A percentile compares a stretch with the other conserved stretches of the same genome.
Conservation (phyloP, 2,329 filamentous ascomycete genomes). For the Dothistroma pini region DNA sequence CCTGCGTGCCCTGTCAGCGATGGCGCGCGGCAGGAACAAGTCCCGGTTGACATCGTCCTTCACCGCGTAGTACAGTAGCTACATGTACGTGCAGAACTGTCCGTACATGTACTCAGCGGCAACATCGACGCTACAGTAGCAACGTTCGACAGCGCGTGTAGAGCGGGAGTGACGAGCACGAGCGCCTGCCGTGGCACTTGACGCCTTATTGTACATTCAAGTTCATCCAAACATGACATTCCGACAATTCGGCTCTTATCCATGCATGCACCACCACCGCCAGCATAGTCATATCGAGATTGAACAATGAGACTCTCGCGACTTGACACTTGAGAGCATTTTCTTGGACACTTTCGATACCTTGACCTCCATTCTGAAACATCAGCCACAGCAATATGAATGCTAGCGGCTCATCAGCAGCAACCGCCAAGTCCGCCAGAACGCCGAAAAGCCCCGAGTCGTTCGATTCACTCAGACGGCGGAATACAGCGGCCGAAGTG, state of each 20-base stretch:
- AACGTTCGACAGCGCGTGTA: not conserved
- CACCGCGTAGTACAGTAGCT: no score
- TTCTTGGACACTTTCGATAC: not conserved
- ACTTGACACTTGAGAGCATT: not conserved
- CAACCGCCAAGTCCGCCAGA: not conserved
- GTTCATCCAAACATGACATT: not conserved
- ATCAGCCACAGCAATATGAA: conserved; percentile 1
- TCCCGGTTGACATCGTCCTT: no score
- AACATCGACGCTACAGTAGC: not conserved
- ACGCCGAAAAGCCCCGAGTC: conserved; percentile 25
- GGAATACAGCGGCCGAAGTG: conserved; percentile 27
- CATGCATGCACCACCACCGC: not conserved
- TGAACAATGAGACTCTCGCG: not conserved
- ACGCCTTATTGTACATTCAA: not conserved
- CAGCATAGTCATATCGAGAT: not conserved
- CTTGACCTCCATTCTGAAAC: not conserved
- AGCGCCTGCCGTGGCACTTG: not conserved
- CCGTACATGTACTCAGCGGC: not conserved
- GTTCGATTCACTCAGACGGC: conserved; percentile 23
- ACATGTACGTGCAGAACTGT: no score
- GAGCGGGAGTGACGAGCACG: not conserved
- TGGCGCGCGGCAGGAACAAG: no score
- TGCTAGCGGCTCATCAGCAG: not conserved
- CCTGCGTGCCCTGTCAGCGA: no score
- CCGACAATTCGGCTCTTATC: not conserved